Base-by-base conservation (phyloP, 176 grass and related monocot genomes). In the Melocanna baccifera region DNA sequence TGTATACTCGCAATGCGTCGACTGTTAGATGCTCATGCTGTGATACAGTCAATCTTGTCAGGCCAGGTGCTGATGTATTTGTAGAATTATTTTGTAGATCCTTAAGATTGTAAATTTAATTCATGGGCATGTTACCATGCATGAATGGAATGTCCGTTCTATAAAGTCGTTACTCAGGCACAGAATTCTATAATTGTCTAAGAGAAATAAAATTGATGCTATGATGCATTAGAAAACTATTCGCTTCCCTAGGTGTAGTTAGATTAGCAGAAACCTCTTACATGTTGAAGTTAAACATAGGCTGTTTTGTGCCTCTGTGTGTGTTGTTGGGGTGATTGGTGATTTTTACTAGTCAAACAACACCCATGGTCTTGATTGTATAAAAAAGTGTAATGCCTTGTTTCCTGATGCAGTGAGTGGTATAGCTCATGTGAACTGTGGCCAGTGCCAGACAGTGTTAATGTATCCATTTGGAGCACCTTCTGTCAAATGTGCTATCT, bases 401-500 rank as follows among this genome's bases (percentile, higher is more conserved):
- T 36, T 36, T 36, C 34, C 4, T 86, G 23, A 26, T 90, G 90
- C 90, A 94, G 94, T 89, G 85, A 94, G 69, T 88, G 79, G 77
- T 45, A 81, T 85, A 83, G 88, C 94, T 86, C 90, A 94, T 79
- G 86, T 97, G 68, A 92, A 87, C 80, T 97, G 92, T 47, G 90
- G 87, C 64, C 92, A 92, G 67, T 97, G 94, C 64, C 83, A 71
- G 73, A 94, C 86, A 59, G 81, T 90, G 28, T 86, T 97, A 79
- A 92, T 97, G 88, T 97, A 92, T 74, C 94, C 94, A 78, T 92
- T 83, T 1, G 92, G 94, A 64, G 91, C 95, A 81, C 73, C 83
- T 26, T 95, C 95, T 61, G 89, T 98, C 55, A 98, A 94, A 92
- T 98, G 96, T 36, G 87, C 96, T 13, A 73, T 91, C 83, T 98